Evolutionary conservation across 2,329 filamentous ascomycete genomes (phyloP).

Genomic region (Xylariaceae sp.): DNA sequence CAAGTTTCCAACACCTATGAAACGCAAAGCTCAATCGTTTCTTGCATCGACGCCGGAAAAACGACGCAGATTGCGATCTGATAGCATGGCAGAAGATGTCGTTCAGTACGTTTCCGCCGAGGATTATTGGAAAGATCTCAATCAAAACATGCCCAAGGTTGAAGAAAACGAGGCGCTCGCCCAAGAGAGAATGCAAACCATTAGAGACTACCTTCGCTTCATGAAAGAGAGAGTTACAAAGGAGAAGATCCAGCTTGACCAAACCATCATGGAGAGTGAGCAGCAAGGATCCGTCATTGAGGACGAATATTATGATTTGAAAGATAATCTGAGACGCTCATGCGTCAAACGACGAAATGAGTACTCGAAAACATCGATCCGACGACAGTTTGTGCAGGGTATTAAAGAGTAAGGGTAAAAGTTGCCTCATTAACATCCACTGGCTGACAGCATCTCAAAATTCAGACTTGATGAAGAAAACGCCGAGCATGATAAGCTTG

Average conservation of each 20-base stretch:
- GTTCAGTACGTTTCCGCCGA: conserved; percentile 7
- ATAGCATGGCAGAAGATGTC: not conserved
- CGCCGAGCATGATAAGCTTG: conserved; percentile 45
- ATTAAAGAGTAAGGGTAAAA: conserved; percentile 44
- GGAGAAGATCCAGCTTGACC: conserved; percentile 5
- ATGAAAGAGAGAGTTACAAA: conserved; percentile 1
- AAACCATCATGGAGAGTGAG: conserved; percentile 16
- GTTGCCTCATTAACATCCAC: not conserved
- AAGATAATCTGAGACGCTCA: conserved; percentile 11
- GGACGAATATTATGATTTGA: conserved; percentile 29
- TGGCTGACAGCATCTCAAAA: not conserved
- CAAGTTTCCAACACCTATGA: conserved; percentile 25
- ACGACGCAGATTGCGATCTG: conserved; percentile 12
- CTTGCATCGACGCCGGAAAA: conserved; percentile 1
- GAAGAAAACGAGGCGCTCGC: conserved; percentile 21
- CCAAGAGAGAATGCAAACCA: conserved; percentile 11
- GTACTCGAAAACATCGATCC: conserved; percentile 49
- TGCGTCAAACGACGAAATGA: conserved; percentile 53
- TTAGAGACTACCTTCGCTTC: conserved; percentile 9
- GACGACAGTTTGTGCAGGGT: conserved; percentile 53
- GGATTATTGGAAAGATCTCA: conserved; percentile 12
- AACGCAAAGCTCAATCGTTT: conserved; percentile 34
- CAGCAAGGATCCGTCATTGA: conserved; percentile 32
- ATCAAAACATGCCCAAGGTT: conserved; percentile 9
- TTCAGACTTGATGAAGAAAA: conserved; percentile 48